phyloP scores from a whole-genome alignment of 306 rosid species.

The Malus asiatica region DNA sequence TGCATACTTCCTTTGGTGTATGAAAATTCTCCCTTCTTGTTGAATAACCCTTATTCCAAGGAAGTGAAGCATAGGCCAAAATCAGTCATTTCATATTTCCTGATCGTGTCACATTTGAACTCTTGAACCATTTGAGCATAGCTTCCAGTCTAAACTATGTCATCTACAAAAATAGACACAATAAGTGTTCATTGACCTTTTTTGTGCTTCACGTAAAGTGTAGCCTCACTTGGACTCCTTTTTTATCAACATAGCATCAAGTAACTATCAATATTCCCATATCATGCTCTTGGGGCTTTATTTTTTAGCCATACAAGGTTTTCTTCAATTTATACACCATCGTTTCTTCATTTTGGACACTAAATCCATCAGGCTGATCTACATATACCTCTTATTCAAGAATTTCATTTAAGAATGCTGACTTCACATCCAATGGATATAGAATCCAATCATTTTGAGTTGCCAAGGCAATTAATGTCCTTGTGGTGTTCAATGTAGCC shows the following conservation, averaged over 20 bases:
- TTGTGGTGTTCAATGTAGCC: too few species aligned
- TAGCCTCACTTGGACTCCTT: not conserved
- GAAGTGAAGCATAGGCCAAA: too few species aligned
- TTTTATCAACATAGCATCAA: accelerated
- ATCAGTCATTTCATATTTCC: too few species aligned
- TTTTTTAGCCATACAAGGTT: not conserved
- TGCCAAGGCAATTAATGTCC: too few species aligned
- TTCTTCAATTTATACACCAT: not conserved
- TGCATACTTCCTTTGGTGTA: too few species aligned
- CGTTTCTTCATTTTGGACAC: not conserved
- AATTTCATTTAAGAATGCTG: not conserved
- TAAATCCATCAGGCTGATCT: not conserved
- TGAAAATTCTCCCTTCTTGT: too few species aligned
- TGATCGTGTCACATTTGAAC: too few species aligned
- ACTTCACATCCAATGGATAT: not conserved
- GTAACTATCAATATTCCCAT: not conserved
- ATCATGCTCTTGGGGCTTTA: not conserved
- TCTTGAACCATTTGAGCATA: too few species aligned
- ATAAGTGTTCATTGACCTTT: too few species aligned
- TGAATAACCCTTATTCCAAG: too few species aligned
- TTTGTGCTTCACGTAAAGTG: not conserved
- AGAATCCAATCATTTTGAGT: too few species aligned
- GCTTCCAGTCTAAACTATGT: too few species aligned
- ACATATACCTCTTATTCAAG: not conserved
- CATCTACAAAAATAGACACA: not conserved